Conservation (phyloP, 495 filamentous ascomycete species). For the Durotheca rogersii region DNA sequence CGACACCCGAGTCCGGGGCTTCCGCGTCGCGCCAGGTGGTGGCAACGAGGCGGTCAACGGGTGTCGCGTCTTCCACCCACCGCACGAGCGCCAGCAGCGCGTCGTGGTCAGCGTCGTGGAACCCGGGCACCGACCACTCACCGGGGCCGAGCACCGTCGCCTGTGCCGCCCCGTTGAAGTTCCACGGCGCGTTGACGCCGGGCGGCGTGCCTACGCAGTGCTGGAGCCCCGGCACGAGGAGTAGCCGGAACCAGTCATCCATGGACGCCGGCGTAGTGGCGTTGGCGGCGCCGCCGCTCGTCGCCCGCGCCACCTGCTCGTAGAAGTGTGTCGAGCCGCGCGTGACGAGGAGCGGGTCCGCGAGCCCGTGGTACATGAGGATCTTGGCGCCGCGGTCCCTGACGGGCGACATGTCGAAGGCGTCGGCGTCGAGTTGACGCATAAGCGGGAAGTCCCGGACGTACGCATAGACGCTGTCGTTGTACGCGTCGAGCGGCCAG, state of each 20-base stretch:
- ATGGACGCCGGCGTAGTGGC: conserved; percentile 16
- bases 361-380: conserved; percentile 55
- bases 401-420: conserved; percentile 51
- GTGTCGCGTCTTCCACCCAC: conserved; percentile 53
- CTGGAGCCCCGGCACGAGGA: conserved; percentile 41
- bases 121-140: conserved; percentile 41
- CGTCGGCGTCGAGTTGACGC: conserved; percentile 38
- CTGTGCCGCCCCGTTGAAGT: conserved; percentile 39
- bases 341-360: conserved; percentile 50
- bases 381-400: conserved; percentile 52
- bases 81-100: conserved; percentile 50
- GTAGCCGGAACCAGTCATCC: conserved; percentile 36
- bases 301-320: conserved; percentile 23
- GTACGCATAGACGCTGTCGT: conserved; percentile 30
- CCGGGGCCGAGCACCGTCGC: conserved; percentile 21
- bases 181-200: conserved; percentile 43
- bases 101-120: conserved; percentile 46
- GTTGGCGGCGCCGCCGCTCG: too few species aligned
- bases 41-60: conserved; percentile 42
- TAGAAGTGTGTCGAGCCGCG: conserved; percentile 44
- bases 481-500: conserved; percentile 41
- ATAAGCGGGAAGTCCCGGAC: conserved; percentile 8
- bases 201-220: conserved; percentile 36
- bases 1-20: conserved; percentile 36
- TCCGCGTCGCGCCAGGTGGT: conserved; percentile 42